These are phyloP conservation scores for Mucor saturninus DNA, from an alignment of 371 early-diverging fungal species.

Conservation along the genomic window DNA sequence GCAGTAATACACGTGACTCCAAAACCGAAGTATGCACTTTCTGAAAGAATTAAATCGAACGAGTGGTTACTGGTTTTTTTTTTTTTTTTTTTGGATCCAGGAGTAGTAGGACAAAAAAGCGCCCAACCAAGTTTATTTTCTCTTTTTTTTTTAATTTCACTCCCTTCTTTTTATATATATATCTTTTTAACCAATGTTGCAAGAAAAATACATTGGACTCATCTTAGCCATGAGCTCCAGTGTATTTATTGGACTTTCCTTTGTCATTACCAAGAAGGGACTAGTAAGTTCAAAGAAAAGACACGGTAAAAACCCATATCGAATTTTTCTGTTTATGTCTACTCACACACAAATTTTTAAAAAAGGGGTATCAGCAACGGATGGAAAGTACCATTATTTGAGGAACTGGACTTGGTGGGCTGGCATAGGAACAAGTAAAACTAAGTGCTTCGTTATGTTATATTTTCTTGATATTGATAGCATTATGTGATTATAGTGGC, in stretches of 20 bases:
- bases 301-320: constrained; percentile 56
- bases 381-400: constrained; percentile 37
- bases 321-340: constrained; percentile 29
- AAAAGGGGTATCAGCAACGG: constrained; percentile 67
- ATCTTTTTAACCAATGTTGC: constrained; percentile 38
- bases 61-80: too few species aligned
- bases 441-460: too few species aligned
- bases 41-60: too few species aligned
- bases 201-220: constrained; percentile 85
- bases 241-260: constrained; percentile 80
- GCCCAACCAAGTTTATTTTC: not conserved
- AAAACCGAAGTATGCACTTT: too few species aligned
- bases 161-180: constrained; percentile 7
- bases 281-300: constrained; percentile 65
- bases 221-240: constrained; percentile 81
- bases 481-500: constrained; percentile 63
- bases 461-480: too few species aligned
- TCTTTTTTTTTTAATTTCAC: not conserved
- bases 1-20: too few species aligned
- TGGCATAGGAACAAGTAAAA: constrained; percentile 83
- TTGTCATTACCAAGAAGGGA: constrained; percentile 89
- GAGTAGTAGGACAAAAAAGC: too few species aligned
- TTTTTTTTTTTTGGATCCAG: too few species aligned
- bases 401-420: constrained; percentile 81
- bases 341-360: constrained; percentile 33